Evolutionary conservation across 2,329 filamentous ascomycete genomes (phyloP).

Genomic region (Akanthomyces dipterigenus): DNA sequence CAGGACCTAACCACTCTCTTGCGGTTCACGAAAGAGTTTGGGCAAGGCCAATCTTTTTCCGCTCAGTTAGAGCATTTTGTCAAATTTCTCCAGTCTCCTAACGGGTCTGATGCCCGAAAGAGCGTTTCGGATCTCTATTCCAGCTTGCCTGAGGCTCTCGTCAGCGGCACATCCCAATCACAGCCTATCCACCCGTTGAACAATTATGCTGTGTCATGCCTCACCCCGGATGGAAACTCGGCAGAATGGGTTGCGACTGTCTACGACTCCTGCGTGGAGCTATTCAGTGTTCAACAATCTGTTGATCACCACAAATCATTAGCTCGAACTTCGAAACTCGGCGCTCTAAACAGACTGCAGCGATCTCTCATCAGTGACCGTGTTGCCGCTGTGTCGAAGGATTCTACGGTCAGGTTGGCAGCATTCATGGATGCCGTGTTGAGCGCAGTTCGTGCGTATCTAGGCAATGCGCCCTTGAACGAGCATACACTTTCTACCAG

Average conservation of each 20-base stretch:
- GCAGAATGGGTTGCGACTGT: slow-evolving; percentile 44
- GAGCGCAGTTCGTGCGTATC: slow-evolving; percentile 34
- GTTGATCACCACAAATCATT: slow-evolving; percentile 36
- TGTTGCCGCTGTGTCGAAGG: slow-evolving; percentile 50
- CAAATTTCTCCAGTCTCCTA: slow-evolving; percentile 25
- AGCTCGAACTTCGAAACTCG: slow-evolving; percentile 41
- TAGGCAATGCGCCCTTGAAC: slow-evolving; percentile 23
- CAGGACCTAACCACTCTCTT: slow-evolving; percentile 36
- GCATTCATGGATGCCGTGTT: slow-evolving; percentile 43
- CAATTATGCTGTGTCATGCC: slow-evolving; percentile 45
- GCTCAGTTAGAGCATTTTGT: slow-evolving; percentile 20
- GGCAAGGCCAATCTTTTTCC: slow-evolving; percentile 12
- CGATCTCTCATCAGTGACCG: slow-evolving; percentile 49
- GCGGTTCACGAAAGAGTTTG: slow-evolving; percentile 23
- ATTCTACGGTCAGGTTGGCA: slow-evolving; percentile 50
- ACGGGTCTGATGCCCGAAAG: slow-evolving; percentile 23
- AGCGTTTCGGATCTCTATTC: slow-evolving; percentile 31
- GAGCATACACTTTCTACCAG: slow-evolving; percentile 23
- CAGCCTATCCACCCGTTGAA: slow-evolving; percentile 54
- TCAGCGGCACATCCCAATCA: slow-evolving; percentile 13
- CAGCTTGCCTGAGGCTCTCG: slow-evolving; percentile 20
- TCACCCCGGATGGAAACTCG: slow-evolving; percentile 32
- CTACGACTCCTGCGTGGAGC: slow-evolving; percentile 43
- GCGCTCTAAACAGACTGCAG: slow-evolving; percentile 53
- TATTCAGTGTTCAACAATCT: slow-evolving; percentile 34